Conservation (phyloP, 1,284 basidiomycete species). For the Ceratobasidium sp. region DNA sequence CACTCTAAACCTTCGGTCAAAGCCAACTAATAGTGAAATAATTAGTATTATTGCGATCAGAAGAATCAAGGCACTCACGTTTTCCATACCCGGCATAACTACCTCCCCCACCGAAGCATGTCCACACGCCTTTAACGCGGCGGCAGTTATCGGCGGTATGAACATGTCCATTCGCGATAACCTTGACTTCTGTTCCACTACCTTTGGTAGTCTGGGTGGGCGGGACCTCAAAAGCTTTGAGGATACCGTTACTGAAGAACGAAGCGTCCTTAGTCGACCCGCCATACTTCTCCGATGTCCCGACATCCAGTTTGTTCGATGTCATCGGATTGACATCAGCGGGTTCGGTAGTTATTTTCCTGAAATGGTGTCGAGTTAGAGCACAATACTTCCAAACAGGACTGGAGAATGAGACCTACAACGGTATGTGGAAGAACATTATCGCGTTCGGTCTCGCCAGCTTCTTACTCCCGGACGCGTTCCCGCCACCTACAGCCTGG, state of each 20-base stretch:
- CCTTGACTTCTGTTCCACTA: constrained; percentile 73
- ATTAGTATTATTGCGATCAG: background rate
- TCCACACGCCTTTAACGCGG: constrained; percentile 84
- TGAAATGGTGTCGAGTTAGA: constrained; percentile 50
- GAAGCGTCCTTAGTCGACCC: constrained; percentile 60
- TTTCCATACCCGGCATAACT: constrained; percentile 82
- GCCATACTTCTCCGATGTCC: constrained; percentile 51
- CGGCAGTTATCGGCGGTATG: constrained; percentile 89
- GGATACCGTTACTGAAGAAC: constrained; percentile 80
- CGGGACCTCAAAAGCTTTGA: constrained; percentile 56
- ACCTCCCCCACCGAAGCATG: constrained; percentile 93
- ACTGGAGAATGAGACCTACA: constrained; percentile 61
- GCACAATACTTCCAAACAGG: constrained; percentile 12
- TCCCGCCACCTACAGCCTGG: constrained; percentile 59
- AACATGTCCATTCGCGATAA: constrained; percentile 85
- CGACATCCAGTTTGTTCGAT: constrained; percentile 68
- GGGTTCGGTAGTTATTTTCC: constrained; percentile 64
- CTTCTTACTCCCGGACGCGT: constrained; percentile 59
- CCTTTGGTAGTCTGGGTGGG: constrained; percentile 65
- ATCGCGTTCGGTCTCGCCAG: constrained; percentile 89
- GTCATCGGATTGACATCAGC: constrained; percentile 66
- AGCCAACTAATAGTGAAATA: constrained; percentile 56
- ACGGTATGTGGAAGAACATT: constrained; percentile 95
- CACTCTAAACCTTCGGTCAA: constrained; percentile 87
- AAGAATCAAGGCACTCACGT: constrained; percentile 58